A percentile compares a stretch with the other conserved stretches of the same genome.
These are phyloP conservation scores for Populus hybrid DNA, from an alignment of 441 rosid species.

Conservation along the genomic window DNA sequence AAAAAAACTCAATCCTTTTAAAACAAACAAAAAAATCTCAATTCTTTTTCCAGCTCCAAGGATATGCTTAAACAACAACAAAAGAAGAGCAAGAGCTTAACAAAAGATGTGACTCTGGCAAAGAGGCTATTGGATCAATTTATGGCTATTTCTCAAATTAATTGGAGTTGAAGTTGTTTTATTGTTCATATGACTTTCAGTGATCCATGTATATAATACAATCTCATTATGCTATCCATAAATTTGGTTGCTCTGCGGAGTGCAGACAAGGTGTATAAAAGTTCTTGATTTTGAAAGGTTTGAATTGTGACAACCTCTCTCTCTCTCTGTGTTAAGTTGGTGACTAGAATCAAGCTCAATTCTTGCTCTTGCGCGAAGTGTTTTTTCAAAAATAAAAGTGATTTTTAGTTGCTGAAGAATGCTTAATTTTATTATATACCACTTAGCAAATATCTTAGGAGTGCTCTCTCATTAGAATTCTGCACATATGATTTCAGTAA, in stretches of 20 bases:
- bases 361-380: background rate
- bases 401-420: background rate
- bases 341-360: background rate
- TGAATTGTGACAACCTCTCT: background rate
- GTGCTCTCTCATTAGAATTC: slow-evolving; percentile 53
- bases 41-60: too few species aligned
- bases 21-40: too few species aligned
- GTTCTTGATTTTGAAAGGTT: slow-evolving; percentile 71
- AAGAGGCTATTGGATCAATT: too few species aligned
- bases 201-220: background rate
- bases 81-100: too few species aligned
- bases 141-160: background rate
- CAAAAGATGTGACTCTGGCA: too few species aligned
- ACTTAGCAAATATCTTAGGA: slow-evolving; percentile 52
- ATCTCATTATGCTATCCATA: background rate
- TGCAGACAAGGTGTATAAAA: slow-evolving; percentile 45
- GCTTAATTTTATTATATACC: background rate
- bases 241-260: slow-evolving; percentile 47
- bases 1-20: too few species aligned
- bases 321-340: background rate
- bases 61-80: too few species aligned
- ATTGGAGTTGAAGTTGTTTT: too few species aligned
- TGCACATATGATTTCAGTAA: slow-evolving; percentile 45
- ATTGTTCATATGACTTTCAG: background rate
- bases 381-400: background rate